phyloP scores from a whole-genome alignment of 2,329 filamentous ascomycete species.

The Emergomyces orientalis region DNA sequence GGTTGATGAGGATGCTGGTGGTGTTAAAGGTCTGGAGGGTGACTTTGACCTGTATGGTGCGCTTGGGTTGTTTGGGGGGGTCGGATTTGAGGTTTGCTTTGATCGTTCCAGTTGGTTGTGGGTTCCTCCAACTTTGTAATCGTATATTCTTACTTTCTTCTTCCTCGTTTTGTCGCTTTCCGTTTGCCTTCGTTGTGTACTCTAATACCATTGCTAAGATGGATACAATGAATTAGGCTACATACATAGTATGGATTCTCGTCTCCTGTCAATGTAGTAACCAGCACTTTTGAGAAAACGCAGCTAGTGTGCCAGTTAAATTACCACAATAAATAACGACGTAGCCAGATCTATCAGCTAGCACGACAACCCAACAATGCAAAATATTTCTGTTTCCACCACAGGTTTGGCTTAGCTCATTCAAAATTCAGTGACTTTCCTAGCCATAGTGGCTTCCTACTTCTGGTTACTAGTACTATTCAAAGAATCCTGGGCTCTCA shows the following conservation, averaged over 20 bases:
- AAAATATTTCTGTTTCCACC: too few relatives aligned
- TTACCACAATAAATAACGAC: too few relatives aligned
- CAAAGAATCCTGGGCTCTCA: too few relatives aligned
- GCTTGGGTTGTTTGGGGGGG: conserved; percentile 52
- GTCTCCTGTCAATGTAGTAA: background rate
- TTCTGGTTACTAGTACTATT: too few relatives aligned
- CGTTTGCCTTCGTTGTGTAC: background rate
- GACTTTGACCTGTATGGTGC: conserved; percentile 55
- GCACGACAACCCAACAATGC: too few relatives aligned
- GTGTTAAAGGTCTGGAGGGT: conserved; percentile 58
- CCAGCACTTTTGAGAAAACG: background rate
- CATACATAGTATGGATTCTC: background rate
- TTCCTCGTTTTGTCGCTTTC: background rate
- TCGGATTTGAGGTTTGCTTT: conserved; percentile 51
- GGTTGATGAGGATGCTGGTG: conserved; percentile 46
- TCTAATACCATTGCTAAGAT: background rate
- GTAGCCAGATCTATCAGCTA: too few relatives aligned
- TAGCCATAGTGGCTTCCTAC: too few relatives aligned
- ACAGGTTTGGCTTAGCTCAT: too few relatives aligned
- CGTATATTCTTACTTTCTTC: background rate
- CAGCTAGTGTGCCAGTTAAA: too few relatives aligned
- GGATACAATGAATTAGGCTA: background rate
- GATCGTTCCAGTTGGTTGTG: conserved; percentile 41
- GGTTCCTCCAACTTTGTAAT: conserved; percentile 17
- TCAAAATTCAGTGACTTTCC: too few relatives aligned